Evolutionary conservation across 352 stramenopile species (phyloP).

Genomic region (Phytophthora cactorum): DNA sequence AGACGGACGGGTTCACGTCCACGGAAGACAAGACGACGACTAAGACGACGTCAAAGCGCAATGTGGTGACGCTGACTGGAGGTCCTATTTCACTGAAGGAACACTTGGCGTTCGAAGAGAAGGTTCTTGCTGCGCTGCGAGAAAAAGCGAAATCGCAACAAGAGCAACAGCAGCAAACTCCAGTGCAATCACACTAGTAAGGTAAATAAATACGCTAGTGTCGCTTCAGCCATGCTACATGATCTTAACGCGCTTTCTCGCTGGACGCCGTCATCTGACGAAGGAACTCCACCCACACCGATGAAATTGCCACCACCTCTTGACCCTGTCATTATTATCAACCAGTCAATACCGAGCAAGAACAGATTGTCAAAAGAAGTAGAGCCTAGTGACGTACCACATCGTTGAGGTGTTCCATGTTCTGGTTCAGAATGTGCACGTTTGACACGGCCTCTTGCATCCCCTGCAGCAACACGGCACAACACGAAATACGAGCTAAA

Average conservation of each 20-base stretch:
- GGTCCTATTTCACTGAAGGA: conserved; percentile 60
- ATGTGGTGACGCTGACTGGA: conserved; percentile 38
- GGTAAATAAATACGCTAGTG: conserved; percentile 23
- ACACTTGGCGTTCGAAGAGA: conserved; percentile 62
- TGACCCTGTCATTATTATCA: conserved; percentile 47
- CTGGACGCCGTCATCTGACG: conserved; percentile 54
- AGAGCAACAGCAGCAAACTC: conserved; percentile 27
- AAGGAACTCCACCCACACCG: conserved; percentile 76
- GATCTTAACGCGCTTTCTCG: conserved; percentile 46
- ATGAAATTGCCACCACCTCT: conserved; percentile 77
- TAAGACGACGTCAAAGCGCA: conserved; percentile 15
- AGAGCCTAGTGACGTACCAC: conserved; percentile 48
- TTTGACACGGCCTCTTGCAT: conserved; percentile 86
- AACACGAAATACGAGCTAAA: background rate
- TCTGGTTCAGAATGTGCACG: conserved; percentile 82
- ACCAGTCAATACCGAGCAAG: background rate
- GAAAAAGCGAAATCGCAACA: conserved; percentile 45
- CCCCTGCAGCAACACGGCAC: conserved; percentile 41
- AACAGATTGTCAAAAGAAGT: background rate
- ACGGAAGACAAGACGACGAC: conserved; percentile 26
- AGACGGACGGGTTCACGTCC: conserved; percentile 52
- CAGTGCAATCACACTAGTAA: conserved; percentile 21
- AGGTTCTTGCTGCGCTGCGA: conserved; percentile 58
- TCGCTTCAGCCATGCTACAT: background rate
- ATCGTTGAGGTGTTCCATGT: conserved; percentile 83